phyloP scores from a whole-genome alignment of 169 alveolate species.

The Eimeria brunetti region DNA sequence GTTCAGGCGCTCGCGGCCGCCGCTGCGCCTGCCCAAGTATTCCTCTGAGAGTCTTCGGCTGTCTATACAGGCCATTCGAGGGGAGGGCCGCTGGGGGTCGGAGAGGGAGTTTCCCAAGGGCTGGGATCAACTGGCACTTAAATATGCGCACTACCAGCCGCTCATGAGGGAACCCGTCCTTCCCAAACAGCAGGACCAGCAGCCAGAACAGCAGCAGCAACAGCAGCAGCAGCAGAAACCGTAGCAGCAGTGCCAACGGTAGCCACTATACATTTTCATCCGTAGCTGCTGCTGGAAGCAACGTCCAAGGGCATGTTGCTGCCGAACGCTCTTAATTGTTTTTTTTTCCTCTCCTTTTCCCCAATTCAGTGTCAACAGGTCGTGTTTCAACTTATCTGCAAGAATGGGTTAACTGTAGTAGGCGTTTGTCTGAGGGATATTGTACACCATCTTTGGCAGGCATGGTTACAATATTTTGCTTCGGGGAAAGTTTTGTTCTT shows the following conservation, averaged over 20 bases:
- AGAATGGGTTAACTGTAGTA: not conserved
- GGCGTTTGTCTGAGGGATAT: not conserved
- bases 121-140: conserved; percentile 91
- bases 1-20: conserved; percentile 87
- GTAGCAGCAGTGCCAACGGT: too few relatives aligned
- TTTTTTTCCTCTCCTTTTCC: not conserved
- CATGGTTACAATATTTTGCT: not conserved
- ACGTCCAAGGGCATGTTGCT: not conserved
- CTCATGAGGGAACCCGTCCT: conserved; percentile 65
- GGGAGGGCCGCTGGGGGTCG: conserved; percentile 93
- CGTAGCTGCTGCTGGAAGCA: not conserved
- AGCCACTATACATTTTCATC: not conserved
- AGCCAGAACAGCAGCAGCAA: not conserved
- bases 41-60: conserved; percentile 89
- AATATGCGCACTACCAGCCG: conserved; percentile 88
- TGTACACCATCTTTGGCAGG: not conserved
- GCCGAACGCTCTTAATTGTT: not conserved
- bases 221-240: not conserved
- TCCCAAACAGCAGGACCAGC: conserved; percentile 34
- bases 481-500: not conserved
- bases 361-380: not conserved
- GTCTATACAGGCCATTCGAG: conserved; percentile 90
- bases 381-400: not conserved
- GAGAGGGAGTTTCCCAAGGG: conserved; percentile 91
- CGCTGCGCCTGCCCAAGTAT: conserved; percentile 89